Evolutionary conservation across 139 green algal genomes (phyloP), one percentile per base, ranked within the genome.

Genomic region (Chlamydomonas incerta): DNA sequence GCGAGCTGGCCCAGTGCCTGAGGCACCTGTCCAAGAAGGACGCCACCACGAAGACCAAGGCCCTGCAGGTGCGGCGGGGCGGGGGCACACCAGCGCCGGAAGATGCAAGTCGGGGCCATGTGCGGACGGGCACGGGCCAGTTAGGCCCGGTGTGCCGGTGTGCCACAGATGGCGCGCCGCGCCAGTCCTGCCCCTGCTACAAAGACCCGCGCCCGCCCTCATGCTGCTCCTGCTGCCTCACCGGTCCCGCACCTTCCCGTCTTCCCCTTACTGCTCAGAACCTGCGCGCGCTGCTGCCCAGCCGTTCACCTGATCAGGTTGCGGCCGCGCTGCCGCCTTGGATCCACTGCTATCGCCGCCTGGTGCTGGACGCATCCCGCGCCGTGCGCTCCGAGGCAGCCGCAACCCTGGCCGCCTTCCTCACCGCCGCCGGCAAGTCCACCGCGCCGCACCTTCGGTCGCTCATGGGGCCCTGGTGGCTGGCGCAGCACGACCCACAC

Each of bases 21-120:
- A 90, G 92, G 55, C 93, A 95, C 70, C 85, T 98, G 35, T 88
- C 90, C 18, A 98, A 98, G 82, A 82, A 87, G 0, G 95, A 98
- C 81, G 74, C 93, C 18, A 95, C 87, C 57, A 98, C 96, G 13
- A 96, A 96, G 86, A 80, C 95, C 46, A 98, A 98, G 66, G 96
- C 96, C 3, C 90, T 98, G 87, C 91, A 97, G 92, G 93, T 91
- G 57, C 66, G 35, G 11, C 18, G 0, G n/a, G n/a, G n/a, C n/a
- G n/a, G n/a, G n/a, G n/a, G n/a, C n/a, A n/a, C n/a, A n/a, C n/a
- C n/a, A n/a, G n/a, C n/a, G n/a, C n/a, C n/a, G n/a, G n/a, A n/a
- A n/a, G n/a, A n/a, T n/a, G n/a, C n/a, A n/a, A n/a, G n/a, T n/a
- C n/a, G n/a, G n/a, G n/a, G n/a, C n/a, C n/a, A n/a, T n/a, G n/a